Percentiles rank a stretch among this genome's conserved stretches.
Evolutionary conservation across 2,329 filamentous ascomycete genomes (phyloP).

Genomic region (Leptodontidium sp.): DNA sequence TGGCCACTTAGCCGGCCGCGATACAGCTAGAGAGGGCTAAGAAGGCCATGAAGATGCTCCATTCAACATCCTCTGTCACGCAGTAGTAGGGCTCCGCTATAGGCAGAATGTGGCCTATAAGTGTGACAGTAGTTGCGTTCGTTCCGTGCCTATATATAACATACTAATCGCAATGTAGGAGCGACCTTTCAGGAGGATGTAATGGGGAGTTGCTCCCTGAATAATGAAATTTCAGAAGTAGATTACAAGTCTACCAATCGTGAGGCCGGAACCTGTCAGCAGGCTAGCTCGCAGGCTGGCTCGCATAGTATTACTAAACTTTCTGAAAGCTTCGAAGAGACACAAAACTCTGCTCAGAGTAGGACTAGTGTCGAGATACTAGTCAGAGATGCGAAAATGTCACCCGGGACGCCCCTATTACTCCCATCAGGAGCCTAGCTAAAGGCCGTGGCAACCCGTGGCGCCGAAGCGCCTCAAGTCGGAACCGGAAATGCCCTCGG

Average conservation of each 20-base stretch:
- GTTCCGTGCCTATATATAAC: neutral
- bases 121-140: constrained; percentile 1
- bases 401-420: neutral
- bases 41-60: neutral
- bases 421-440: neutral
- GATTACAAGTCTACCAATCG: too few relatives aligned
- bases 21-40: neutral
- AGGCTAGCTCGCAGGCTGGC: too few relatives aligned
- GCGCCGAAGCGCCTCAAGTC: too few relatives aligned
- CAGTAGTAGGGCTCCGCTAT: neutral
- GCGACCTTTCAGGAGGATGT: neutral
- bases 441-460: too few relatives aligned
- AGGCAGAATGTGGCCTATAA: neutral
- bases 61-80: neutral
- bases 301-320: too few relatives aligned
- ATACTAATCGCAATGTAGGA: neutral
- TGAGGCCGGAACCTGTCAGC: too few relatives aligned
- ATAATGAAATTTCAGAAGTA: too few relatives aligned
- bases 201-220: neutral
- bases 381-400: too few relatives aligned
- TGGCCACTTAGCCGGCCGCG: neutral
- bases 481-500: too few relatives aligned
- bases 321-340: too few relatives aligned
- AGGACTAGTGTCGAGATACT: neutral
- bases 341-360: too few relatives aligned